Percentiles rank a stretch among this genome's conserved stretches.
Conservation (phyloP, 768 basidiomycete species). For the Jaapia argillacea region DNA sequence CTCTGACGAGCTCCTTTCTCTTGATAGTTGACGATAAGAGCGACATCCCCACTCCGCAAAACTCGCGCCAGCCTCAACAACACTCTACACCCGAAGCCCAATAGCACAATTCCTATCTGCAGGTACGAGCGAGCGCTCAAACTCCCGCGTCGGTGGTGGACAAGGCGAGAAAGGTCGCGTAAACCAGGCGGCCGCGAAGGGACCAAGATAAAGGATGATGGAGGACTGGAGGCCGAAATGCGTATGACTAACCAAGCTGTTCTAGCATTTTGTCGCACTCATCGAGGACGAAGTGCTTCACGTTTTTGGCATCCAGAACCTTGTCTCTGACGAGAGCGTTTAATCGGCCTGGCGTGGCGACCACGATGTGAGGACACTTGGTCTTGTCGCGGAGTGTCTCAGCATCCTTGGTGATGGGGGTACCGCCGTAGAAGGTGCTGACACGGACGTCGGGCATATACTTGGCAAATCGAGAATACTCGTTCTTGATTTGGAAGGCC, state of each 20-base stretch:
- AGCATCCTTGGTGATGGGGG: constrained; percentile 86
- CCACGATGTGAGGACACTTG: constrained; percentile 98
- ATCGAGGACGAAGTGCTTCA: constrained; percentile 99
- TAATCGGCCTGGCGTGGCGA: constrained; percentile 94
- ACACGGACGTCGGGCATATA: constrained; percentile 99
- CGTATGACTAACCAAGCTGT: constrained; percentile 99
- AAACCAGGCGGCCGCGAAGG: constrained; percentile 31
- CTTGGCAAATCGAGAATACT: constrained; percentile 98
- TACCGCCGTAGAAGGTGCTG: constrained; percentile 96
- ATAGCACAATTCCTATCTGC: neutral
- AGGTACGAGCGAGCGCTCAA: constrained; percentile 16
- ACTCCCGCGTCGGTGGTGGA: constrained; percentile 27
- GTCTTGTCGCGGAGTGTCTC: constrained; percentile 91
- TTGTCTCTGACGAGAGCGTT: constrained; percentile 96
- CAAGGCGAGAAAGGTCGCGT: constrained; percentile 13
- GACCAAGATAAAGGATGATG: constrained; percentile 44
- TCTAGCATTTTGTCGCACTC: constrained; percentile 99
- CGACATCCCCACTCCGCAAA: neutral
- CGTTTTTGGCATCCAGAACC: constrained; percentile 86
- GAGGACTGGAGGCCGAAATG: constrained; percentile 56
- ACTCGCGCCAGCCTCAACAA: neutral
- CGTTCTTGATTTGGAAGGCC: constrained; percentile 99
- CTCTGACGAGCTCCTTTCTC: neutral
- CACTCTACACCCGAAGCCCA: neutral
- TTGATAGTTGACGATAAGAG: neutral